Conservation (phyloP, 305 asterid genomes). For the Fraxinus dipetala region DNA sequence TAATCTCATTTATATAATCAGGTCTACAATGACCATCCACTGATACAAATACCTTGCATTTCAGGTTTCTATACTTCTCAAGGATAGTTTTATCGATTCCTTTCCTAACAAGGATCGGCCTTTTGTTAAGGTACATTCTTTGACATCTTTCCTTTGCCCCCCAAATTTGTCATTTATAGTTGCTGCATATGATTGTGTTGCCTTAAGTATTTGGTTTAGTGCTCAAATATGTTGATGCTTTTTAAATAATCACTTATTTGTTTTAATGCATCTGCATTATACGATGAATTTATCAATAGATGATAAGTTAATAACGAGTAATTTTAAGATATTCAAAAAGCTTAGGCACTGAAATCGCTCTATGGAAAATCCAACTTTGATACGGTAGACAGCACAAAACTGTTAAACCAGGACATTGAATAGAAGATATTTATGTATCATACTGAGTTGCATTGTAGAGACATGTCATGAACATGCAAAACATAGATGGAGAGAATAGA, state of each 20-base stretch:
- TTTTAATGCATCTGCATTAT: not conserved
- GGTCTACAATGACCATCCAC: not conserved
- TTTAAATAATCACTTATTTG: not conserved
- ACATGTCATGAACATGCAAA: not conserved
- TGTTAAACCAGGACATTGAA: not conserved
- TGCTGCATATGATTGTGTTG: slow-evolving; percentile 6
- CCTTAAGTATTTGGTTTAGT: not conserved
- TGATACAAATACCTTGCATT: slow-evolving; percentile 24
- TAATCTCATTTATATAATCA: not conserved
- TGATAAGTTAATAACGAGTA: not conserved
- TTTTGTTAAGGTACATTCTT: slow-evolving; percentile 62
- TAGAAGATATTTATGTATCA: not conserved
- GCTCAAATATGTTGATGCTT: not conserved
- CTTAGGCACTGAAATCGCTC: not conserved
- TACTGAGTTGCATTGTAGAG: not conserved
- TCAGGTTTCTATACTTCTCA: slow-evolving; percentile 85
- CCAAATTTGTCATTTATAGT: not conserved
- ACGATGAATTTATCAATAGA: not conserved
- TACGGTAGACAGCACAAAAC: not conserved
- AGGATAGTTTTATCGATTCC: slow-evolving; percentile 80
- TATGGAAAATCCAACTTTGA: not conserved
- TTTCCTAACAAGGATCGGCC: slow-evolving; percentile 61
- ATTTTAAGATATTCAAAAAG: not conserved
- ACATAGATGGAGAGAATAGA: not conserved
- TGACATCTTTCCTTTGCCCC: slow-evolving; percentile 7